These are phyloP conservation scores for Podaxis mareebaensis DNA, from an alignment of 768 basidiomycete genomes.

Conservation along the genomic window DNA sequence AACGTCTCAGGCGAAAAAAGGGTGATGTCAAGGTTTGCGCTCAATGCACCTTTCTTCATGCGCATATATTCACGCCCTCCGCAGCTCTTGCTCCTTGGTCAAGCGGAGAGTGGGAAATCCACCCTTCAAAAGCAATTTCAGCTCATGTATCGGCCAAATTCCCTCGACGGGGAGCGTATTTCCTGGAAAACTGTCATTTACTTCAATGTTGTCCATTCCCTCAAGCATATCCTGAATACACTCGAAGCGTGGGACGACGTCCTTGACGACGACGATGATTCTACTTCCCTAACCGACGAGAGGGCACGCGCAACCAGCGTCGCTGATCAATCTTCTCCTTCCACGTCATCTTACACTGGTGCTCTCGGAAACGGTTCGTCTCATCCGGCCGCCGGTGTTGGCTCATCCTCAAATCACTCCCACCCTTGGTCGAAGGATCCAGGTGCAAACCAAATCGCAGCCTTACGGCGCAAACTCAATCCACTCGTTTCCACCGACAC, in stretches of 20 bases:
- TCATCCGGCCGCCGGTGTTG: constrained; percentile 27
- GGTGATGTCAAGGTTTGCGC: constrained; percentile 67
- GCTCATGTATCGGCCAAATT: constrained; percentile 76
- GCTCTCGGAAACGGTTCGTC: constrained; percentile 25
- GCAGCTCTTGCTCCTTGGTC: constrained; percentile 73
- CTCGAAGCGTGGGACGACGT: constrained; percentile 64
- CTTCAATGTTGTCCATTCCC: constrained; percentile 72
- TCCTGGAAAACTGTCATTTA: constrained; percentile 78
- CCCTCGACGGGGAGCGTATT: constrained; percentile 65
- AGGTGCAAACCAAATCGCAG: constrained; percentile 45
- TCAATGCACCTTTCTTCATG: constrained; percentile 12
- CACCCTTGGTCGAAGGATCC: constrained; percentile 27
- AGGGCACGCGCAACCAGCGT: constrained; percentile 32
- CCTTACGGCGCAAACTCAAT: constrained; percentile 59
- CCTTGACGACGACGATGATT: constrained; percentile 48
- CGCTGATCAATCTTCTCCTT: constrained; percentile 39
- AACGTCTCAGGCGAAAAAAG: constrained; percentile 61
- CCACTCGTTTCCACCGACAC: constrained; percentile 62
- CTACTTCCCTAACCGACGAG: constrained; percentile 26
- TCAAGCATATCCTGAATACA: constrained; percentile 67
- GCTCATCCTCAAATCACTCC: constrained; percentile 28
- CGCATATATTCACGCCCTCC: constrained; percentile 38
- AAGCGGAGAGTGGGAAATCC: constrained; percentile 78
- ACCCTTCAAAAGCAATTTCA: constrained; percentile 81
- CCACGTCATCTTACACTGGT: constrained; percentile 35